Evolutionary conservation across 176 grass and related monocot species (phyloP), one percentile per base, ranked within the genome.

Genomic region (Zoysia japonica): DNA sequence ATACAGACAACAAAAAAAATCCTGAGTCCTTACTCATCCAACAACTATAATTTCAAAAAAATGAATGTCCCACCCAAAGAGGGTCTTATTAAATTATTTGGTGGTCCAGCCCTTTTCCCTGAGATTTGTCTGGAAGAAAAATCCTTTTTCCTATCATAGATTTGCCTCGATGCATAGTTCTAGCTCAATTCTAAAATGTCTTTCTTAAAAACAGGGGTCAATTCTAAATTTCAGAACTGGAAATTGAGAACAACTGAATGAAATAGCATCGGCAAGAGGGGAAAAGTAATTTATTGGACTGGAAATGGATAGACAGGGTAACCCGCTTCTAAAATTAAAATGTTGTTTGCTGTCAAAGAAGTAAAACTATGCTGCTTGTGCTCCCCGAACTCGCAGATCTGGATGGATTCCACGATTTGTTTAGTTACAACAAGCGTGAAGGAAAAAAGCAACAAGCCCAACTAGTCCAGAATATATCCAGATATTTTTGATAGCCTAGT

Each of bases 21-120:
- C 15, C 61, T 45, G 19, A 36, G 6, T 3, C 12, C 10, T 11
- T 67, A 51, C 9, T 47, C 63, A 65, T 11, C 5, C n/a, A 73
- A 43, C 49, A 55, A 75, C 49, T 47, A 28, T 28, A 47, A 8
- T 56, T 75, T 51, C 8, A 52, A 63, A 38, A 61, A 28, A 80
- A 57, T 0, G 13, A 12, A 57, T 65, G 7, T 14, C 19, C 6
- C 42, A 75, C 71, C 16, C 28, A 65, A 48, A 85, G 65, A n/a
- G 5, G 42, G 48, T 20, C 47, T 84, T 80, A 1, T 65, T 80
- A 65, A 48, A n/a, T 71, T 85, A 85, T 50, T 76, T 76, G n/a
- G 82, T n/a, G 12, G 48, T 60, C 71, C 6, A 59, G 47, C 6
- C 76, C 53, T 68, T 56, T 79, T 69, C 19, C 45, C 12, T 61